Conservation (phyloP, 441 rosid genomes). For the Gossypium aridum region DNA sequence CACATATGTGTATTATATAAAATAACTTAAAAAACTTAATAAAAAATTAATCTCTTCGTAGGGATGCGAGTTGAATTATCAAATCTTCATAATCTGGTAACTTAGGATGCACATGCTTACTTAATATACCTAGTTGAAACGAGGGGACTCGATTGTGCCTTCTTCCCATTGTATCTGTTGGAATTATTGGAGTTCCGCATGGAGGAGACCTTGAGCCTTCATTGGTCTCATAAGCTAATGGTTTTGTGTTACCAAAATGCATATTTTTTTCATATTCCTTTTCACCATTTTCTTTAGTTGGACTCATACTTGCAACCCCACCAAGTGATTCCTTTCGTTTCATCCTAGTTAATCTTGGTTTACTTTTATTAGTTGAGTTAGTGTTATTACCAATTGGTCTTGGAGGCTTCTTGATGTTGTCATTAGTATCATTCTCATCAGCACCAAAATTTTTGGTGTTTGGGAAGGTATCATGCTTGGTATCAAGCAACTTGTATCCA, state of each 20-base stretch:
- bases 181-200: constrained; percentile 12
- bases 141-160: constrained; percentile 26
- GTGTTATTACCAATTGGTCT: constrained; percentile 6
- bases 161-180: constrained; percentile 4
- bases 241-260: too few species aligned
- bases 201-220: neutral
- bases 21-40: too few species aligned
- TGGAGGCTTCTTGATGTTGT: constrained; percentile 17
- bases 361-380: constrained; percentile 12
- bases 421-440: constrained; percentile 12
- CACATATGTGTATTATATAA: too few species aligned
- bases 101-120: neutral
- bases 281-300: neutral
- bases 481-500: constrained; percentile 4
- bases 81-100: neutral
- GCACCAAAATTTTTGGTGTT: constrained; percentile 11
- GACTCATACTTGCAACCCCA: neutral
- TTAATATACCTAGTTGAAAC: neutral
- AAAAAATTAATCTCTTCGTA: too few species aligned
- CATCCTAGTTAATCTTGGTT: constrained; percentile 54
- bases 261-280: too few species aligned
- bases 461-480: constrained; percentile 12
- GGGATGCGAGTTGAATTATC: neutral
- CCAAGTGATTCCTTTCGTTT: constrained; percentile 8
- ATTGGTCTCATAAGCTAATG: too few species aligned